phyloP scores from a whole-genome alignment of 139 green algal species.

The Mychonastes homosphaera region DNA sequence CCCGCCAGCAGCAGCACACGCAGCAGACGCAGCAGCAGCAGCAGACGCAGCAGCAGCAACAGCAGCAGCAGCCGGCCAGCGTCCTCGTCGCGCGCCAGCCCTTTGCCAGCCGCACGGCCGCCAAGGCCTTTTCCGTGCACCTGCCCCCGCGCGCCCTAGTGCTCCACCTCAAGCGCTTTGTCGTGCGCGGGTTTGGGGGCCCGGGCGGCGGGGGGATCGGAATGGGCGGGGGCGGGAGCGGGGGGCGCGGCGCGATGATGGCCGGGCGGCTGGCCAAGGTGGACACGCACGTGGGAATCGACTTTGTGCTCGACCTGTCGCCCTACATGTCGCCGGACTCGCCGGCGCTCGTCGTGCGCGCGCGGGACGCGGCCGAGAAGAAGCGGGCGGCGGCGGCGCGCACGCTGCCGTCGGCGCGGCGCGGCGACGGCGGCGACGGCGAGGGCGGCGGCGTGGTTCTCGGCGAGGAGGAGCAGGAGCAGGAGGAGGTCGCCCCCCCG shows the following conservation, averaged over 20 bases:
- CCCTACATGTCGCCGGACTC: slow-evolving; percentile 5
- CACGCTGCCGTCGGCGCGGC: slow-evolving; percentile 3
- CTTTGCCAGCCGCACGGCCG: neutral
- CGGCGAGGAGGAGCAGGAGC: neutral
- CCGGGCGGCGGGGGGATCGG: too few species aligned
- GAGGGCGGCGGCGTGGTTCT: slow-evolving; percentile 1
- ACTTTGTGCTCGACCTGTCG: slow-evolving; percentile 19
- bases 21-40: neutral
- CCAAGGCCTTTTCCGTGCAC: slow-evolving; percentile 23
- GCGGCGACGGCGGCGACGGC: slow-evolving; percentile 5
- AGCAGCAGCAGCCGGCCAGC: slow-evolving; percentile 3
- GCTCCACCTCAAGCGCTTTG: slow-evolving; percentile 54
- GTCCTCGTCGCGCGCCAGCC: neutral
- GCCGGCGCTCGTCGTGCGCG: neutral
- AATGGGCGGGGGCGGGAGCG: too few species aligned
- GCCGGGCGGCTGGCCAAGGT: slow-evolving; percentile 53
- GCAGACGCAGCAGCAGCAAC: slow-evolving; percentile 1
- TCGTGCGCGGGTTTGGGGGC: slow-evolving; percentile 27
- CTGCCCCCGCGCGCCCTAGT: slow-evolving; percentile 31
- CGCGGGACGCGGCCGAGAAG: neutral
- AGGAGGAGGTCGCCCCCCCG: neutral
- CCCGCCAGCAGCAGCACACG: slow-evolving; percentile 1
- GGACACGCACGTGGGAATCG: slow-evolving; percentile 27
- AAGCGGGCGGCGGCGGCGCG: slow-evolving; percentile 2
- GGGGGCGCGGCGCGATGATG: too few species aligned